Conservation (phyloP, 352 stramenopile genomes). For the Phytopythium cucurbitacearum region DNA sequence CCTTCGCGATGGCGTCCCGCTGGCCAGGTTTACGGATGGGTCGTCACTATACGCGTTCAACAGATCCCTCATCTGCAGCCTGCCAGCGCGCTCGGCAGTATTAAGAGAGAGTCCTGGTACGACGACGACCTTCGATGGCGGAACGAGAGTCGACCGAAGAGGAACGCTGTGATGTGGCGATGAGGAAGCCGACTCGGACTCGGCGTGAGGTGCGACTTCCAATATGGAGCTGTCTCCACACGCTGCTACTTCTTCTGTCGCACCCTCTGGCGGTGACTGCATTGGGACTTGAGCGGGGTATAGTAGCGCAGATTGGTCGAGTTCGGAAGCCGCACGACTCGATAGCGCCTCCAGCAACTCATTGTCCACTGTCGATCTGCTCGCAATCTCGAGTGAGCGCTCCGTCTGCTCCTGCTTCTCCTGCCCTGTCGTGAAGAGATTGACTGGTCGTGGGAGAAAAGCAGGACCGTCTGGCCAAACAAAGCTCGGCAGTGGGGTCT, state of each 20-base stretch:
- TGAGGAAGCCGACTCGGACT: too few relatives aligned
- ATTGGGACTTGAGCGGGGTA: neutral
- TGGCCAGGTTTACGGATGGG: constrained; percentile 4
- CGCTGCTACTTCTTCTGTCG: neutral
- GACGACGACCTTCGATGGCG: constrained; percentile 8
- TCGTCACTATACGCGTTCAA: constrained; percentile 17
- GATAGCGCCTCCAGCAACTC: neutral
- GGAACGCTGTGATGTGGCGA: too few relatives aligned
- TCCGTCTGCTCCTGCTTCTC: constrained; percentile 1
- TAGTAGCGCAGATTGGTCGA: neutral
- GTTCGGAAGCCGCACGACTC: neutral
- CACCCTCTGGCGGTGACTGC: neutral
- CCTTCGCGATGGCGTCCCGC: constrained; percentile 5
- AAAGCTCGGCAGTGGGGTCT: too few relatives aligned
- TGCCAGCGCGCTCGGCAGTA: constrained; percentile 2
- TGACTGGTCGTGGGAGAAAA: neutral
- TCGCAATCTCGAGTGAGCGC: constrained; percentile 1
- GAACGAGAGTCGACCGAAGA: neutral
- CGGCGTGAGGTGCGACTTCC: too few relatives aligned
- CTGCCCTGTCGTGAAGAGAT: neutral
- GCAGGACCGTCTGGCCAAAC: neutral
- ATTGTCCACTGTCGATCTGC: neutral
- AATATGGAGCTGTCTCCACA: neutral
- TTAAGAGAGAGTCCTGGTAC: constrained; percentile 24
- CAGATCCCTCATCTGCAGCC: constrained; percentile 24